Evolutionary conservation across 2,329 filamentous ascomycete genomes (phyloP).

Genomic region (Ilyonectria mors-panacis): DNA sequence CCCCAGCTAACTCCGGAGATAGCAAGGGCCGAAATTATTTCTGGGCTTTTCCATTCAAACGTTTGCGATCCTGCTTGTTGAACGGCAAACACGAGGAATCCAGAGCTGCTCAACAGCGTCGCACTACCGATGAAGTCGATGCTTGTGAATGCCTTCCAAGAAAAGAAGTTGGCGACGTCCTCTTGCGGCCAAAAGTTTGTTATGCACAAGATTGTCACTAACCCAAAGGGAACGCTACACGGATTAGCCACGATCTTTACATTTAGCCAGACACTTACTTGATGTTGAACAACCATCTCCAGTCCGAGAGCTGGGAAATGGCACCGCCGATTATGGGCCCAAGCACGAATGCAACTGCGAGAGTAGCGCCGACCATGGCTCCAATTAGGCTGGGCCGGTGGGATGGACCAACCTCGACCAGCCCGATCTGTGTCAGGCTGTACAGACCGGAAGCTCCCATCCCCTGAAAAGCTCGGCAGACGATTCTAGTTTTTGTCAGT

Average conservation of each 20-base stretch:
- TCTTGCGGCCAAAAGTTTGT: conserved; percentile 63
- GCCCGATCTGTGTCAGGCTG: conserved; percentile 70
- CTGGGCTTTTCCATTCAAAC: conserved; percentile 65
- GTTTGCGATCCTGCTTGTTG: conserved; percentile 70
- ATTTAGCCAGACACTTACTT: conserved; percentile 61
- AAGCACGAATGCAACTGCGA: conserved; percentile 71
- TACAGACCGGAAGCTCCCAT: conserved; percentile 75
- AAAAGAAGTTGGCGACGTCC: conserved; percentile 54
- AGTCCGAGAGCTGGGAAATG: conserved; percentile 67
- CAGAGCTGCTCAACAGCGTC: conserved; percentile 66
- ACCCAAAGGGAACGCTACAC: conserved; percentile 65
- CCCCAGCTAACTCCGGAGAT: conserved; percentile 64
- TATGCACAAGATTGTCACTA: conserved; percentile 62
- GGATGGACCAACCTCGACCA: conserved; percentile 70
- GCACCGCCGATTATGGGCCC: conserved; percentile 71
- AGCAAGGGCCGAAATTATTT: conserved; percentile 65
- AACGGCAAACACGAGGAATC: conserved; percentile 69
- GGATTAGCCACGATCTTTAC: conserved; percentile 27
- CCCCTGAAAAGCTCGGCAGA: conserved; percentile 72
- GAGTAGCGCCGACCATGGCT: conserved; percentile 68
- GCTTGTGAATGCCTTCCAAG: conserved; percentile 59
- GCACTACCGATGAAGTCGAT: conserved; percentile 69
- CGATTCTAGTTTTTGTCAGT: conserved; percentile 61
- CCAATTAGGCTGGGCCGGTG: conserved; percentile 68
- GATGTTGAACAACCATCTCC: conserved; percentile 74